Evolutionary conservation across 345 rosid genomes (phyloP), one percentile per base, ranked within the genome.

Genomic region (Pseudoturritis turrita): DNA sequence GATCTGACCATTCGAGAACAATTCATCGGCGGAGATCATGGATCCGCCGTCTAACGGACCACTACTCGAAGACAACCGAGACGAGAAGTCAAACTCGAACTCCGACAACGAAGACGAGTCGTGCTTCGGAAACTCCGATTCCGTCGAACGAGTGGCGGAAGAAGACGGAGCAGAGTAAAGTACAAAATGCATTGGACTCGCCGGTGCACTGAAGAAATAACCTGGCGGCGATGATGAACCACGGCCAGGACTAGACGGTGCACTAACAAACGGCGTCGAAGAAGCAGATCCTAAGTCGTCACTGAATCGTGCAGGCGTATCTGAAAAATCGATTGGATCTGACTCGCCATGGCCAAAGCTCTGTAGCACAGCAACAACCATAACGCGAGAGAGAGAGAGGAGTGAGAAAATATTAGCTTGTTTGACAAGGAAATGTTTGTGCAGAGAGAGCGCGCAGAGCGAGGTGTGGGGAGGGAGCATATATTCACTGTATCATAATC

Each of bases 151-250:
- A 25, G 26, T 25, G 26, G 4, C 26, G 26, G 26, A 25, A 25
- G 26, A 25, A 25, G 49, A 6, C 2, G 59, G 2, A 7, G 81
- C 14, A 0, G 81, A 59, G 28, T 77, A 56, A 0, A 87, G 62
- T 5, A 84, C 72, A 54, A 86, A 90, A 66, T 90, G 94, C 96
- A 86, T 88, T n/a, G 96, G 96, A 57, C 94, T 88, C 1, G 94
- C 81, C 0, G 96, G 96, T 25, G 90, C 88, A 65, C 96, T 90
- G 79, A 84, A 88, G 66, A 77, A 90, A 72, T 83, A 90, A 21
- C 92, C 88, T 0, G 80, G 80, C 11, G 36, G 26, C 3, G 26
- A 25, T 25, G 26, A 55, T 76, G n/a, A 65, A 18, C 7, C 77
- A 15, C 89, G 84, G 51, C 89, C 90, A 37, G 96, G 96, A 70